Evolutionary conservation across 495 filamentous ascomycete genomes (phyloP).

Genomic region (Hyaloscypha bicolor): DNA sequence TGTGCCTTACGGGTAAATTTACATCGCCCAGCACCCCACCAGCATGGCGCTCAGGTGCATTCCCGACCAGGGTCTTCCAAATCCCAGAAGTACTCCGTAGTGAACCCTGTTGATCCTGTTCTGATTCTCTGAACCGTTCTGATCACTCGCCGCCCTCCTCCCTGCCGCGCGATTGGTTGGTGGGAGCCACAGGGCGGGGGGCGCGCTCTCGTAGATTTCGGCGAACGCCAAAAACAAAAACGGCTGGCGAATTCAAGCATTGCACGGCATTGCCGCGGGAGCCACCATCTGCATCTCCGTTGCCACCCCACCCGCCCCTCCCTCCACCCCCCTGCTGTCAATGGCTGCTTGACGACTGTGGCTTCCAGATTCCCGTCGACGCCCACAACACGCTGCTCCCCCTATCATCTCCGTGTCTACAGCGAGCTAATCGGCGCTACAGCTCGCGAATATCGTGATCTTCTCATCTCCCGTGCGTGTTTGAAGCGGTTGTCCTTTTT

Average conservation of each 20-base stretch:
- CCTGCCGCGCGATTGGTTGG: not conserved
- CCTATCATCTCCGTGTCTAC: constrained; percentile 17
- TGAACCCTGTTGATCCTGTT: not conserved
- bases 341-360: constrained; percentile 27
- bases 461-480: not conserved
- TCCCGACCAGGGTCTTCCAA: not conserved
- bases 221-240: constrained; percentile 25
- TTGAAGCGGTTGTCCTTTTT: not conserved
- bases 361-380: constrained; percentile 19
- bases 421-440: constrained; percentile 19
- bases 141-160: not conserved
- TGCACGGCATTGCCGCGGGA: constrained; percentile 32
- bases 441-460: not conserved
- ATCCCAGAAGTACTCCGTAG: not conserved
- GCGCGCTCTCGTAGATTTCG: constrained; percentile 1
- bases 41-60: not conserved
- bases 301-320: constrained; percentile 13
- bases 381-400: not conserved
- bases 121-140: not conserved
- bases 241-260: constrained; percentile 28
- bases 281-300: constrained; percentile 27
- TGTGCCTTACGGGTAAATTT: not conserved
- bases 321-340: constrained; percentile 2
- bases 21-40: not conserved
- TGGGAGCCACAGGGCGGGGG: not conserved